Evolutionary conservation across 2,329 filamentous ascomycete species (phyloP).

Genomic region (Penicillium sp.): DNA sequence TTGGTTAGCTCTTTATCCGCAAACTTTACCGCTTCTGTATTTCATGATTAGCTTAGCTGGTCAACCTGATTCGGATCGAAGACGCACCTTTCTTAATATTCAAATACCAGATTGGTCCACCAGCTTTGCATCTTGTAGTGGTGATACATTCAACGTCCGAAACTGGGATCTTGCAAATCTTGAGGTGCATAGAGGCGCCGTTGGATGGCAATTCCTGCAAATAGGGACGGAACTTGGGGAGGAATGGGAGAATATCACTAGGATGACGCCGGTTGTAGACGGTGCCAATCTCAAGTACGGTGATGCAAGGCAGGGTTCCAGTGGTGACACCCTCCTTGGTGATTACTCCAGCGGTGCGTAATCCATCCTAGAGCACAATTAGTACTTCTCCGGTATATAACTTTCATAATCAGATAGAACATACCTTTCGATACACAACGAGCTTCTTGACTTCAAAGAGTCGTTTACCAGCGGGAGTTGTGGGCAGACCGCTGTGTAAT

Average conservation of each 20-base stretch:
- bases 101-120: conserved; percentile 54
- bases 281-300: conserved; percentile 78
- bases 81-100: conserved; percentile 58
- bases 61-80: conserved; percentile 14
- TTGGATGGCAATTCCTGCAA: conserved; percentile 71
- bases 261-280: conserved; percentile 72
- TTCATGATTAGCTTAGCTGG: background rate
- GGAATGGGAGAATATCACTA: conserved; percentile 85
- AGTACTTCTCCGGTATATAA: conserved; percentile 22
- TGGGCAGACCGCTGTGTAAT: conserved; percentile 75
- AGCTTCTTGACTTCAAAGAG: conserved; percentile 78
- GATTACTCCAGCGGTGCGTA: conserved; percentile 81
- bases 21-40: conserved; percentile 58
- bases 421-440: conserved; percentile 75
- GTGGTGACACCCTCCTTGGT: conserved; percentile 75
- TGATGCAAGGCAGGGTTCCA: conserved; percentile 71
- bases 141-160: conserved; percentile 86
- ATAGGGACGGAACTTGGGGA: conserved; percentile 71
- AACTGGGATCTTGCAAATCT: conserved; percentile 72
- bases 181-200: conserved; percentile 71
- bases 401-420: conserved; percentile 8
- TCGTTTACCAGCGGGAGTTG: conserved; percentile 80
- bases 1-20: conserved; percentile 73
- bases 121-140: conserved; percentile 64
- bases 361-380: conserved; percentile 65